Base-by-base conservation (phyloP, 495 filamentous ascomycete genomes). In the Aspergillus conjunctus region DNA sequence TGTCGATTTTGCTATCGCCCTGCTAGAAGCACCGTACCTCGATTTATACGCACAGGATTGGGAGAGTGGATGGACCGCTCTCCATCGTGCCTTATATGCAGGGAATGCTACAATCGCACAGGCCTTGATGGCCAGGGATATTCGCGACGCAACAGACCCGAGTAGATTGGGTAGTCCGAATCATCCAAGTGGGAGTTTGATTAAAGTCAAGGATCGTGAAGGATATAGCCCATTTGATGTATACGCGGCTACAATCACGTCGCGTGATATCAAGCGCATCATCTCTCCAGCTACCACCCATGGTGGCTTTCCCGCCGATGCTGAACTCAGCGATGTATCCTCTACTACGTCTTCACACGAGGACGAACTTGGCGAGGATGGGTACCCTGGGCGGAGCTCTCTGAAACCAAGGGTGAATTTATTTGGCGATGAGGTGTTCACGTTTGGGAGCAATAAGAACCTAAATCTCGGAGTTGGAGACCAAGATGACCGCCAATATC, bases 401-500 rank as follows among this genome's bases (percentile, higher is more conserved):
- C 54, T 76, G 12, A 73, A 71, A 54, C 68, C 75, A 6, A 65
- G 68, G 3, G 66, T 61, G 10, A 72, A 82, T 51, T 69, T 85
- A 33, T 71, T 82, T 20, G 92, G 90, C 14, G 93, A 97, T 68
- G 94, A 98, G 67, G 73, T 97, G 0, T 98, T 89, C 65, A 88
- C 90, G 0, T 94, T 97, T 69, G 94, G 94, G 18, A 97, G 91
- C 71, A 98, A 97, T 72, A 93, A 94, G 65, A 98, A 98, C 65
- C 76, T 96, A 12, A 92, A 89, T 8, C 82, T 98, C 44, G 94
- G 95, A 3, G 89, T 98, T 63, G 91, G 92, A 15, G 91, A 97
- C 67, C 87, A 93, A 65, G 92, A 97, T 71, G 93, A 98, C 64
- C 87, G 94, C 4, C 92, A 97, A 54, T 96, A 86, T 70, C 94